Evolutionary conservation across 345 rosid genomes (phyloP).

Genomic region (Trapa incisa): DNA sequence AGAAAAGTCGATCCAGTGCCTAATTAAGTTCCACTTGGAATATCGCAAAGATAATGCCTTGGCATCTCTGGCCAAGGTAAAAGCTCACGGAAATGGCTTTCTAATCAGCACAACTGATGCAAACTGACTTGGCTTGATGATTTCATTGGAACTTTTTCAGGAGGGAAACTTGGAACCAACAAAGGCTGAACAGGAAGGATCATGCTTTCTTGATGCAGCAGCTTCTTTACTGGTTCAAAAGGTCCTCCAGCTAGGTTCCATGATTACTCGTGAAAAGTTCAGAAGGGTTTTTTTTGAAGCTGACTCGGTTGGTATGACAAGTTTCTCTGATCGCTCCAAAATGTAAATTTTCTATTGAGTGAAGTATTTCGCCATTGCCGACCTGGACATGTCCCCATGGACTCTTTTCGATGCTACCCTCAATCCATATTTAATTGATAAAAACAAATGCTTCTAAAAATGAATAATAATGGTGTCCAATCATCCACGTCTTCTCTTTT

Average conservation of each 20-base stretch:
- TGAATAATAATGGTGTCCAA: too few relatives aligned
- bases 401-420: too few relatives aligned
- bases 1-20: neutral
- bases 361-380: too few relatives aligned
- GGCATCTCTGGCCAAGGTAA: conserved; percentile 77
- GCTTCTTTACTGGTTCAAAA: conserved; percentile 90
- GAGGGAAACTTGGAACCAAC: conserved; percentile 65
- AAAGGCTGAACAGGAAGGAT: conserved; percentile 32
- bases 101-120: neutral
- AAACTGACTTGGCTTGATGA: neutral
- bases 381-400: too few relatives aligned
- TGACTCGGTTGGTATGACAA: too few relatives aligned
- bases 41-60: conserved; percentile 13
- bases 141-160: conserved; percentile 26
- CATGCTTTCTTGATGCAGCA: conserved; percentile 79
- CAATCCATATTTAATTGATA: too few relatives aligned
- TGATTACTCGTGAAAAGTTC: neutral
- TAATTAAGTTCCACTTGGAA: neutral
- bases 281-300: too few relatives aligned
- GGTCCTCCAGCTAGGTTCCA: conserved; percentile 56
- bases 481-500: too few relatives aligned
- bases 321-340: too few relatives aligned
- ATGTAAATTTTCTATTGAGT: too few relatives aligned
- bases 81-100: conserved; percentile 2
- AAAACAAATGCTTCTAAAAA: too few relatives aligned